phyloP scores from a whole-genome alignment of 148 eudicot species.

The Beta vulgaris region DNA sequence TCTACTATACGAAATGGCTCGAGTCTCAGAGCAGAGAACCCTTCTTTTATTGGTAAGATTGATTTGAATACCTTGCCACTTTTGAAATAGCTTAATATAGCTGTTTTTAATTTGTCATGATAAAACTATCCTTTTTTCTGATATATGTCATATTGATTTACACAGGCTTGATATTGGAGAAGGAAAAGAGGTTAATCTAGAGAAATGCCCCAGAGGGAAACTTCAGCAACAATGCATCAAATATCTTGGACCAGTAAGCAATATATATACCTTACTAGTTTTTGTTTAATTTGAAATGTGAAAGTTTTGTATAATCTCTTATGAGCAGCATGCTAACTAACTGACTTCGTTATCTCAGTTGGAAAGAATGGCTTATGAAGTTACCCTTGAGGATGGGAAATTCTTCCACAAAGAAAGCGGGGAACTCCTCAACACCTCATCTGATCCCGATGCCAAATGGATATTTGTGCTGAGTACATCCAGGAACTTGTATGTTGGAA shows the following conservation, averaged over 20 bases:
- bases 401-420: conserved; percentile 57
- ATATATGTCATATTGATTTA: neutral
- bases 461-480: conserved; percentile 95
- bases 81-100: neutral
- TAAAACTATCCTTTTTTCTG: conserved; percentile 1
- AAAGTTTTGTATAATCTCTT: neutral
- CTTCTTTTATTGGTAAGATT: conserved; percentile 86
- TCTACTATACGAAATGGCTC: conserved; percentile 84
- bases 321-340: neutral
- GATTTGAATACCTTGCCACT: neutral
- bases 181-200: conserved; percentile 83
- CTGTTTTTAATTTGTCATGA: neutral
- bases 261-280: neutral
- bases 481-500: conserved; percentile 71
- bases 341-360: conserved; percentile 43
- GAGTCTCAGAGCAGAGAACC: conserved; percentile 89
- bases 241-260: conserved; percentile 92
- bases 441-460: conserved; percentile 72
- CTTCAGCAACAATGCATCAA: conserved; percentile 97
- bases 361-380: conserved; percentile 87
- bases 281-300: neutral
- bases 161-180: conserved; percentile 96
- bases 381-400: conserved; percentile 61
- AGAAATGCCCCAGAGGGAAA: conserved; percentile 68
- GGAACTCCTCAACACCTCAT: conserved; percentile 60